phyloP scores from a whole-genome alignment of 2,329 filamentous ascomycete species.

The Epichloe gansuensis region DNA sequence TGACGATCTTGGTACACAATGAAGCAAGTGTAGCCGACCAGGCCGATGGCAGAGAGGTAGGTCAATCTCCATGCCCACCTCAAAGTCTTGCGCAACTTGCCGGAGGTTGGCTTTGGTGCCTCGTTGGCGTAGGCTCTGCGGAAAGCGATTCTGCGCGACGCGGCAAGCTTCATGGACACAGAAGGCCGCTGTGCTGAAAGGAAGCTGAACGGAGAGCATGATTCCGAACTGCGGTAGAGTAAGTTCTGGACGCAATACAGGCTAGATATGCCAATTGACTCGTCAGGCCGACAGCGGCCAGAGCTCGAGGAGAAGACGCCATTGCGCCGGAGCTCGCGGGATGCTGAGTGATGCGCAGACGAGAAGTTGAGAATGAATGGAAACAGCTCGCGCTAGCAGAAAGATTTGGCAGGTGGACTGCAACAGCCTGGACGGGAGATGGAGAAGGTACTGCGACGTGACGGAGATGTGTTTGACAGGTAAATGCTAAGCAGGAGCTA shows the following conservation, averaged over 20 bases:
- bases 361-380: neutral
- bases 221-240: conserved; percentile 20
- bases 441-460: neutral
- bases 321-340: conserved; percentile 18
- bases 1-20: conserved; percentile 72
- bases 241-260: conserved; percentile 19
- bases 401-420: neutral
- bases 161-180: conserved; percentile 21
- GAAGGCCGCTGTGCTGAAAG: conserved; percentile 16
- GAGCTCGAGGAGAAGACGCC: conserved; percentile 33
- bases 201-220: conserved; percentile 11
- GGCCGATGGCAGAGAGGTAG: conserved; percentile 59
- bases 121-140: conserved; percentile 38
- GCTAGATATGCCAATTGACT: conserved; percentile 17
- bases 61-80: conserved; percentile 74
- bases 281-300: conserved; percentile 23
- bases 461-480: neutral
- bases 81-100: conserved; percentile 55
- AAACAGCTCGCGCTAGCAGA: neutral
- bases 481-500: neutral
- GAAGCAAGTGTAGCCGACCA: conserved; percentile 61
- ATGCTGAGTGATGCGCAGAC: neutral
- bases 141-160: conserved; percentile 27
- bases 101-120: conserved; percentile 34
- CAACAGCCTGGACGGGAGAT: neutral